Percentiles rank a stretch among this genome's conserved stretches.
These are phyloP conservation scores for Sechiopsis laciniata DNA, from an alignment of 306 rosid genomes.

Conservation along the genomic window DNA sequence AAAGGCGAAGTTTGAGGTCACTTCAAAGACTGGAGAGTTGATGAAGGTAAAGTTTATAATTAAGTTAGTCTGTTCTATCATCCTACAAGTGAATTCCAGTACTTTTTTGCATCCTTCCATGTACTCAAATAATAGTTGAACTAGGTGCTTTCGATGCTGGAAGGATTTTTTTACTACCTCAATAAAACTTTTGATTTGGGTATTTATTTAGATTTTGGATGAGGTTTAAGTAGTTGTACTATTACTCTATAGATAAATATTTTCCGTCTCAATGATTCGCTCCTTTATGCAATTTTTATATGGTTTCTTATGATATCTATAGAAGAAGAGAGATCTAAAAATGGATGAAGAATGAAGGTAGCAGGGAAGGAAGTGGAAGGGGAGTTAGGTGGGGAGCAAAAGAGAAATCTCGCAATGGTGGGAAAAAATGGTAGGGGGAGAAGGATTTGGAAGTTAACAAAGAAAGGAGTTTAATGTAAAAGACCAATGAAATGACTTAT, in stretches of 20 bases:
- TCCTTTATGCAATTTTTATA: not conserved
- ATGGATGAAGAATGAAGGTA: not conserved
- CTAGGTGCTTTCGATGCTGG: not conserved
- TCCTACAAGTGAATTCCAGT: not conserved
- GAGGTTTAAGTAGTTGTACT: slow-evolving; percentile 2
- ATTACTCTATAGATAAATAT: not conserved
- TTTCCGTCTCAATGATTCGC: not conserved
- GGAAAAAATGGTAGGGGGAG: not conserved
- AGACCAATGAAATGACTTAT: not conserved
- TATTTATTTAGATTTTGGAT: not conserved
- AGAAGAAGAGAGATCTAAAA: not conserved
- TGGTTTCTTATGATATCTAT: not conserved
- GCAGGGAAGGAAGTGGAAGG: not conserved
- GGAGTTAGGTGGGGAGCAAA: slow-evolving; percentile 1
- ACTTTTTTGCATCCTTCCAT: not conserved
- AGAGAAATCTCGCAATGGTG: not conserved
- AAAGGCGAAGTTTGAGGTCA: slow-evolving; percentile 72
- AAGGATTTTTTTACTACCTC: not conserved
- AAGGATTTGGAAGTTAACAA: not conserved
- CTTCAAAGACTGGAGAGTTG: slow-evolving; percentile 50
- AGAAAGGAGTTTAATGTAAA: not conserved
- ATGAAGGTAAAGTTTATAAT: slow-evolving; percentile 42
- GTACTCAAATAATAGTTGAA: not conserved
- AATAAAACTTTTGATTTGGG: not conserved
- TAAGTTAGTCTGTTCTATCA: slow-evolving; percentile 17